Evolutionary conservation across 1,139 yeast genomes (phyloP), one percentile per base, ranked within the genome.

Genomic region (Taphrina deformans): DNA sequence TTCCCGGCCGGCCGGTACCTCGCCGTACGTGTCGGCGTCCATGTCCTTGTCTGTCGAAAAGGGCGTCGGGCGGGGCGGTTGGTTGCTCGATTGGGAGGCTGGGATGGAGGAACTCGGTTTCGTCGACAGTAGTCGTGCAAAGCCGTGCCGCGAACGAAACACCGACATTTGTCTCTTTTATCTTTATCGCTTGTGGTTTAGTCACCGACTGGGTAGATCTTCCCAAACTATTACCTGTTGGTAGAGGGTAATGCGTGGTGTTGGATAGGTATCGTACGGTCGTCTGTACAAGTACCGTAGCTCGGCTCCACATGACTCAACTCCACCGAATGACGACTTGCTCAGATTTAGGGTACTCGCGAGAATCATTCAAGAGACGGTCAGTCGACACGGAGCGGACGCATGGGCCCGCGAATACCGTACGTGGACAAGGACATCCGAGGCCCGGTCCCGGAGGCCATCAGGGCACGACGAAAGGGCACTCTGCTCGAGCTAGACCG

Each of bases 401-500:
- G 14, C 6, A 41, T 41, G 41, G 6, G 18, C 14, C 63, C 63
- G 21, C 14, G 63, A n/a, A 18, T 59, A 6, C 63, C 63, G 27
- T 59, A 59, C 26, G 63, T 59, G 21, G 23, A 48, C 3, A 27
- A n/a, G 16, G 56, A 48, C 12, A 41, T 38, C 12, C 23, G 7
- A 5, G 53, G 53, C 5, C 16, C 53, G 33, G 16, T 48, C 14
- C 53, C 63, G 4, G 63, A 59, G n/a, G 55, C 31, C 18, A 51
- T 59, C 21, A 21, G 63, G 10, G 29, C 40, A 4, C 63, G 63
- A 23, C 38, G 63, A 21, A 23, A 44, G 27, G 63, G 56, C n/a
- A 56, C 46, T 10, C 23, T 59, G 9, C 50, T 59, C 21, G 63
- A 59, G 23, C 31, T 59, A 18, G 63, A 59, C 31, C 48, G 63